Conservation (phyloP, 345 rosid genomes). For the Populus davidiana region DNA sequence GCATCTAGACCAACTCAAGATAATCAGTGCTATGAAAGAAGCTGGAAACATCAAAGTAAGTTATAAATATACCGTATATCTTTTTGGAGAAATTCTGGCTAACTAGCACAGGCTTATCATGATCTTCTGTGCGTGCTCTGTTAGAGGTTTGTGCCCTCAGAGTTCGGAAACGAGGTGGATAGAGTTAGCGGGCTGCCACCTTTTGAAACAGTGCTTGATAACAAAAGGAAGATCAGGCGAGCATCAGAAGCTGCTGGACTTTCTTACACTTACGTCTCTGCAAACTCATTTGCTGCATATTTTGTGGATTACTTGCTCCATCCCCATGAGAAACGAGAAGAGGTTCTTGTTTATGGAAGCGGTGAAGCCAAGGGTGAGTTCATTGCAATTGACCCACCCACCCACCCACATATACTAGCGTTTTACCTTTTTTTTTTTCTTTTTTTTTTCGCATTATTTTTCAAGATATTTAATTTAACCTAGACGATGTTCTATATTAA, state of each 20-base stretch:
- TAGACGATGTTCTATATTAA: no score
- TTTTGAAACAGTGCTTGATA: constrained; percentile 24
- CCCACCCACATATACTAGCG: no score
- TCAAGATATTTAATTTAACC: no score
- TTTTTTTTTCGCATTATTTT: no score
- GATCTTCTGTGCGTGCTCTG: no score
- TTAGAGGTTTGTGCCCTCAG: constrained; percentile 45
- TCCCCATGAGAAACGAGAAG: constrained; percentile 11
- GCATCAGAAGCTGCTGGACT: constrained; percentile 35
- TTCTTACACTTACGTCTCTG: constrained; percentile 28
- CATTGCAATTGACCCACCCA: no score
- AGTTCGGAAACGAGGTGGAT: constrained; percentile 41
- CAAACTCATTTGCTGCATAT: constrained; percentile 32
- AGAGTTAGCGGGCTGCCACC: constrained; percentile 29
- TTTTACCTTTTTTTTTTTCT: no score
- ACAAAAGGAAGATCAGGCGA: constrained; percentile 35
- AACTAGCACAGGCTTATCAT: no score
- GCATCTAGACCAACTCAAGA: constrained; percentile 32
- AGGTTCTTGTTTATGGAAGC: constrained; percentile 27
- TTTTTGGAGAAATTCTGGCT: no score
- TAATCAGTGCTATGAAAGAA: constrained; percentile 34
- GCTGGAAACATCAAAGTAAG: constrained; percentile 35
- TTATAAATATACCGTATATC: no score
- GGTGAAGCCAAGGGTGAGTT: constrained; percentile 34
- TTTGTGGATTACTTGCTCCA: constrained; percentile 28